A percentile compares a stretch with the other conserved stretches of the same genome.
These are phyloP conservation scores for Entamoeba moshkovskii DNA, from an alignment of 208 protist genomes.

Conservation along the genomic window DNA sequence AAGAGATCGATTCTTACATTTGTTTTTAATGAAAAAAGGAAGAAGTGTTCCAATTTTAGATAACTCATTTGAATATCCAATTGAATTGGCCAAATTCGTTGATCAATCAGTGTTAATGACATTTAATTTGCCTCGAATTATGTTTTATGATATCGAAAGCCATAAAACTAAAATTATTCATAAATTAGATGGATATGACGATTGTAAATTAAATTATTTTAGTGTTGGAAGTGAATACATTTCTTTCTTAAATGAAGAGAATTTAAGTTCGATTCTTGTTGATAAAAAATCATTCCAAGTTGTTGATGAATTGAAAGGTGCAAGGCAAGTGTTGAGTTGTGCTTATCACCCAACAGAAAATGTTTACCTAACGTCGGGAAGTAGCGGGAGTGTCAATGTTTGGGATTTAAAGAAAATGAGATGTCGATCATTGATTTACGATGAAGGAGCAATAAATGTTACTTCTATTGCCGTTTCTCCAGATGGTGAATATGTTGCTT, in stretches of 20 bases:
- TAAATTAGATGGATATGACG: no score
- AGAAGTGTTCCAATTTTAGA: not conserved
- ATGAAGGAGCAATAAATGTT: not conserved
- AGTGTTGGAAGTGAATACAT: not conserved
- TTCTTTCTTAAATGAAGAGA: not conserved
- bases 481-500: not conserved
- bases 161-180: no score
- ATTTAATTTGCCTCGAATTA: no score
- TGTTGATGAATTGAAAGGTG: not conserved
- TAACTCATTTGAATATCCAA: not conserved
- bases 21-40: not conserved
- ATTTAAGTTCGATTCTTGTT: not conserved
- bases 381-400: not conserved
- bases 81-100: not conserved
- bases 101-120: no score
- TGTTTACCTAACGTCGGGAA: not conserved
- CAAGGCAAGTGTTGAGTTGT: not conserved
- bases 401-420: not conserved
- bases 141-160: no score
- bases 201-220: not conserved
- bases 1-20: not conserved
- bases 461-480: not conserved
- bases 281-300: not conserved
- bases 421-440: not conserved
- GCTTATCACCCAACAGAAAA: not conserved